A percentile compares a stretch with the other conserved stretches of the same genome.
Evolutionary conservation across 2,329 filamentous ascomycete species (phyloP).

Genomic region (Cladosporium sp.): DNA sequence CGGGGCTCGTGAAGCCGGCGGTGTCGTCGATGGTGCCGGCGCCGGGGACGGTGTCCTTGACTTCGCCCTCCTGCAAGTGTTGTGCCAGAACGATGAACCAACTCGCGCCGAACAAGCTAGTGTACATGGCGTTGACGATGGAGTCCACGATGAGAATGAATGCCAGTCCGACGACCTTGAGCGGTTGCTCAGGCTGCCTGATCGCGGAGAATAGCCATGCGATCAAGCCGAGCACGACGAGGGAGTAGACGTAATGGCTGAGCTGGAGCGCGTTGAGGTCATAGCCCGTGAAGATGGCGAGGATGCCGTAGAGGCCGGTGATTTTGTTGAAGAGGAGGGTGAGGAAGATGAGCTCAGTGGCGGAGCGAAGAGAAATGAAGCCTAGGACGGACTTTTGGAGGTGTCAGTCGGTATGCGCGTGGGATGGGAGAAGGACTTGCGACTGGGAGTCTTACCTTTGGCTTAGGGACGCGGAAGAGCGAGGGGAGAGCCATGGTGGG

Average conservation of each 20-base stretch:
- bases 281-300: slow-evolving; percentile 84
- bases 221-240: slow-evolving; percentile 63
- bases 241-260: slow-evolving; percentile 86
- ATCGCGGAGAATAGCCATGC: slow-evolving; percentile 73
- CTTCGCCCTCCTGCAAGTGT: slow-evolving; percentile 42
- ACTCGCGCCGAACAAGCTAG: slow-evolving; percentile 70
- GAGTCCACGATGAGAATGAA: slow-evolving; percentile 84
- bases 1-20: slow-evolving; percentile 60
- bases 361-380: slow-evolving; percentile 79
- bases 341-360: slow-evolving; percentile 77
- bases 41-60: slow-evolving; percentile 35
- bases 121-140: slow-evolving; percentile 75
- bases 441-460: slow-evolving; percentile 12
- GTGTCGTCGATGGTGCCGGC: slow-evolving; percentile 56
- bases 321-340: slow-evolving; percentile 87
- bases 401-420: background rate
- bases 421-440: background rate
- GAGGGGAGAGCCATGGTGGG: slow-evolving; percentile 16
- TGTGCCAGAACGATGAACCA: slow-evolving; percentile 77
- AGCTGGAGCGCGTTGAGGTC: slow-evolving; percentile 77
- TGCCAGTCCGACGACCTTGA: slow-evolving; percentile 74
- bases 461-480: slow-evolving; percentile 18
- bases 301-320: slow-evolving; percentile 82
- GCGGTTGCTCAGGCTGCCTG: slow-evolving; percentile 63
- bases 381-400: slow-evolving; percentile 69